A percentile compares a stretch with the other conserved stretches of the same genome.
These are phyloP conservation scores for Aspergillus sp. DNA, from an alignment of 2,329 filamentous ascomycete species.

Conservation along the genomic window DNA sequence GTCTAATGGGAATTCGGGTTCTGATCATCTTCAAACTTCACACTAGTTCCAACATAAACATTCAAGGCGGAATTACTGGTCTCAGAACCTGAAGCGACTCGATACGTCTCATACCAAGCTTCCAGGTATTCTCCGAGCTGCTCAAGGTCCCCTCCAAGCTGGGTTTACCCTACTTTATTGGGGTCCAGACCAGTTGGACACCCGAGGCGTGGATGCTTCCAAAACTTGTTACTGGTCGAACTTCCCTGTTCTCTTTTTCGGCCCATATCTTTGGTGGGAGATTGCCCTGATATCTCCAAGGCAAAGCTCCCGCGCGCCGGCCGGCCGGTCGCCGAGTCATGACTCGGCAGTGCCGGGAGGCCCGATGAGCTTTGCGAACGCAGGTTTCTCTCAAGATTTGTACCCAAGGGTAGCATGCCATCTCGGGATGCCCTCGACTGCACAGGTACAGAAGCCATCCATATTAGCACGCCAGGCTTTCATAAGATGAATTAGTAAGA, in stretches of 20 bases:
- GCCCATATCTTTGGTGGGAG: background rate
- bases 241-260: too few species aligned
- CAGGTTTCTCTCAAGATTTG: too few species aligned
- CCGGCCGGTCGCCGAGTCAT: background rate
- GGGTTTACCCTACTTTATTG: background rate
- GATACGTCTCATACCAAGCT: background rate
- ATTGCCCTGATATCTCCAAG: background rate
- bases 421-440: background rate
- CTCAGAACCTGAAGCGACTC: background rate
- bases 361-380: background rate
- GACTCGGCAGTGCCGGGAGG: background rate
- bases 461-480: background rate
- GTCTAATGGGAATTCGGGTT: background rate
- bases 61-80: background rate
- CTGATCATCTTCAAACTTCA: background rate
- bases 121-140: background rate
- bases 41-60: too few species aligned
- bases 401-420: too few species aligned
- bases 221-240: background rate
- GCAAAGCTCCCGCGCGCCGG: background rate
- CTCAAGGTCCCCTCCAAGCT: background rate
- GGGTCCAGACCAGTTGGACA: too few species aligned
- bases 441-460: background rate
- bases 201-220: background rate
- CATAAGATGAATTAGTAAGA: conserved; percentile 1